These are phyloP conservation scores for Dipodascus geniculatus DNA, from an alignment of 805 yeast genomes.

Conservation along the genomic window DNA sequence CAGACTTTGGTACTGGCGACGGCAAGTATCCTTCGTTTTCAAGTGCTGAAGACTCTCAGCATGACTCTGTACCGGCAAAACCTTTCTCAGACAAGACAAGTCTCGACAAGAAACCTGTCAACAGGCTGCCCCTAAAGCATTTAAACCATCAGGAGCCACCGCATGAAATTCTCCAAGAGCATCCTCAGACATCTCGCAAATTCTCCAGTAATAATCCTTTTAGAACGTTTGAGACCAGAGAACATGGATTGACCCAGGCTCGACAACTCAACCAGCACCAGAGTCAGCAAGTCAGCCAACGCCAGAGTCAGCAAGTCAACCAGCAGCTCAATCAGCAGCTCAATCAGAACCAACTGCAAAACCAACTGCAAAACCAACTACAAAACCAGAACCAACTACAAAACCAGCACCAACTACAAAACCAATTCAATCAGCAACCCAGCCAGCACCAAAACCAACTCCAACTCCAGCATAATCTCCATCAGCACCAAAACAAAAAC, in stretches of 20 bases:
- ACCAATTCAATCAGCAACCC: no score
- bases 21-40: background rate
- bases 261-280: background rate
- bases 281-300: no score
- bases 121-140: background rate
- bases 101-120: background rate
- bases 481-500: no score
- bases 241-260: no score
- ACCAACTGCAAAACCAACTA: no score
- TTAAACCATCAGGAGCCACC: background rate
- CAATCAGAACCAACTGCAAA: no score
- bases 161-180: background rate
- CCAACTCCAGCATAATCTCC: no score
- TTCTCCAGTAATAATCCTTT: background rate
- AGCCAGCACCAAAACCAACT: no score
- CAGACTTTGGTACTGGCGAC: background rate
- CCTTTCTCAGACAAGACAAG: background rate
- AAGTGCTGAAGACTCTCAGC: background rate
- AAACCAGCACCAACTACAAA: no score
- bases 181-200: background rate
- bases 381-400: no score
- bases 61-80: background rate
- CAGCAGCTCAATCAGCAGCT: no score
- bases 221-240: background rate
- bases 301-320: no score